These are phyloP conservation scores for Coniella lustricola DNA, from an alignment of 2,329 filamentous ascomycete genomes.

Conservation along the genomic window DNA sequence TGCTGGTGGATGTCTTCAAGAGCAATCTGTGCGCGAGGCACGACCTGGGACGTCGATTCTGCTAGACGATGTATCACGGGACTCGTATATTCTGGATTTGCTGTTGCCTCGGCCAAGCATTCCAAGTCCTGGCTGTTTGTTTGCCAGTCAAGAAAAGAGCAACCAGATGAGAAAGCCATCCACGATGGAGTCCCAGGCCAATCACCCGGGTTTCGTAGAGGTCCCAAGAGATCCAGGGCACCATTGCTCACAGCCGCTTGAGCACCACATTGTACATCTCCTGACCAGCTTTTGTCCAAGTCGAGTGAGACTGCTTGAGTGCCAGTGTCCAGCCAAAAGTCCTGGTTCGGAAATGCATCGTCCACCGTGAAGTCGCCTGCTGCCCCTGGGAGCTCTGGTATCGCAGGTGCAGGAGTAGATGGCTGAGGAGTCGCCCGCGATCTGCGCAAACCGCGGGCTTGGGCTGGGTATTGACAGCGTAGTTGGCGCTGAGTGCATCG, in stretches of 20 bases:
- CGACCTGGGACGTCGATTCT: neutral
- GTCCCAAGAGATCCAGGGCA: neutral
- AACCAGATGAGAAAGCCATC: neutral
- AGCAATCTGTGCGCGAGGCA: neutral
- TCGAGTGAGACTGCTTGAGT: neutral
- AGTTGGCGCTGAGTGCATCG: slow-evolving; percentile 44
- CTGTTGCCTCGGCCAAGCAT: no score
- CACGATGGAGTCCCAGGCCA: neutral
- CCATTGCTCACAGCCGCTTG: neutral
- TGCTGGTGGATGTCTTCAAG: slow-evolving; percentile 3
- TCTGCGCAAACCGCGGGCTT: slow-evolving; percentile 14
- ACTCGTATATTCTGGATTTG: neutral
- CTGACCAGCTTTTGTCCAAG: neutral
- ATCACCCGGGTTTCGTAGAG: neutral
- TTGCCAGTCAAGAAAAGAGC: neutral
- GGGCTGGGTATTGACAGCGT: slow-evolving; percentile 39
- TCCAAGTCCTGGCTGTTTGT: no score
- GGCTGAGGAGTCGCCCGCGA: neutral
- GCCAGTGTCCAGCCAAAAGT: neutral
- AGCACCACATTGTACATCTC: neutral
- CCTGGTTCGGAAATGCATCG: neutral
- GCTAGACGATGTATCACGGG: neutral
- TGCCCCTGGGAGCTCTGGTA: neutral
- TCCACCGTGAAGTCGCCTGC: neutral
- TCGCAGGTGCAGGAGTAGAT: neutral